Percentiles rank a stretch among this genome's conserved stretches.
phyloP scores from a whole-genome alignment of 2,329 filamentous ascomycete genomes.

The Claviceps sp. region DNA sequence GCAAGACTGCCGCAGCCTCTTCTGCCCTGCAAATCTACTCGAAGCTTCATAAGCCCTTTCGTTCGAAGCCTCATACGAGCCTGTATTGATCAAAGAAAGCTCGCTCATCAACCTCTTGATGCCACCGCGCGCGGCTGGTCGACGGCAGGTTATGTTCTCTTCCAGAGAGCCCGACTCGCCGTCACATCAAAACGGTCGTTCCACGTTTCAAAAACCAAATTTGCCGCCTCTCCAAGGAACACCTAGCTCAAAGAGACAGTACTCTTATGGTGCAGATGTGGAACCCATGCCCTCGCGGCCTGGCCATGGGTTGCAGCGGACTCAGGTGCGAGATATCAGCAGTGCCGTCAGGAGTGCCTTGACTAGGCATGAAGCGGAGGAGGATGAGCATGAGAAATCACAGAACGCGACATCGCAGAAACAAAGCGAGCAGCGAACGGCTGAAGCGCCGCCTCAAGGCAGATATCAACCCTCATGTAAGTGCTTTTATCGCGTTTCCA shows the following conservation, averaged over 20 bases:
- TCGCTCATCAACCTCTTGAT: slow-evolving; percentile 4
- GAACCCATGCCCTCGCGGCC: slow-evolving; percentile 18
- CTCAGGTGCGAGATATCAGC: slow-evolving; percentile 13
- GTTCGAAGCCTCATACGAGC: not conserved
- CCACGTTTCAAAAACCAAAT: slow-evolving; percentile 13
- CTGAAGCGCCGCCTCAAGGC: slow-evolving; percentile 2
- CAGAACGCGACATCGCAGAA: not conserved
- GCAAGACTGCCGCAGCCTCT: not conserved
- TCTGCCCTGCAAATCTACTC: not conserved
- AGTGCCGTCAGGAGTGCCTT: slow-evolving; percentile 18
- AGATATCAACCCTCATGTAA: slow-evolving; percentile 4
- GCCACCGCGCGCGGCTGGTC: slow-evolving; percentile 7
- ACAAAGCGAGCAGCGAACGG: slow-evolving; percentile 3
- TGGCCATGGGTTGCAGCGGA: slow-evolving; percentile 5
- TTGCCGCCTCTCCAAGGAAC: slow-evolving; percentile 17
- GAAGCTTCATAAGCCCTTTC: not conserved
- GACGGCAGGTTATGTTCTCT: slow-evolving; percentile 4
- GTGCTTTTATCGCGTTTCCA: not conserved
- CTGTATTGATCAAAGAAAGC: not conserved
- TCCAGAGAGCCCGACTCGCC: slow-evolving; percentile 5
- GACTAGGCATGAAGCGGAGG: slow-evolving; percentile 5
- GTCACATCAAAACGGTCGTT: slow-evolving; percentile 1
- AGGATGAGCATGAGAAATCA: slow-evolving; percentile 7
- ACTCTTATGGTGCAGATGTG: slow-evolving; percentile 24
- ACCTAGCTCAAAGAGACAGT: slow-evolving; percentile 23